Percentiles rank a stretch among this genome's conserved stretches.
Conservation (phyloP, 768 basidiomycete genomes). For the Russula emetica region DNA sequence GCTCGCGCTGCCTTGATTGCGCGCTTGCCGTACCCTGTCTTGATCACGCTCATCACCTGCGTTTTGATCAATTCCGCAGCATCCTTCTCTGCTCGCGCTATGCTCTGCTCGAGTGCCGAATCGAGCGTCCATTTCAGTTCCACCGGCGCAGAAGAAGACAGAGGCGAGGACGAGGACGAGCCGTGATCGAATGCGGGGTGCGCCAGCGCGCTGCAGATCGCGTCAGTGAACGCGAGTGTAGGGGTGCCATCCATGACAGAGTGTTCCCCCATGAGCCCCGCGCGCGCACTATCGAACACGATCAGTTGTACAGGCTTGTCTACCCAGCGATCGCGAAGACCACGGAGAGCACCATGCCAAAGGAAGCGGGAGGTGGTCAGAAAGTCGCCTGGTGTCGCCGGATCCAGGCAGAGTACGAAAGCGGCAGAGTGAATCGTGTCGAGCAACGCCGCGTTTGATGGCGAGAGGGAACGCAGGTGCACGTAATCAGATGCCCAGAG, state of each 20-base stretch:
- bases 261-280: constrained; percentile 92
- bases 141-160: constrained; percentile 36
- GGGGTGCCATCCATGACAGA: constrained; percentile 90
- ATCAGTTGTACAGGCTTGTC: constrained; percentile 90
- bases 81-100: constrained; percentile 51
- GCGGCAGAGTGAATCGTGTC: constrained; percentile 79
- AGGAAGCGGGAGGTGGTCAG: constrained; percentile 62
- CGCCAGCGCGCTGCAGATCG: constrained; percentile 57
- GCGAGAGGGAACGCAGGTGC: constrained; percentile 45
- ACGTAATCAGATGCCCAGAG: constrained; percentile 60
- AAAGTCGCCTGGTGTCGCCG: constrained; percentile 47
- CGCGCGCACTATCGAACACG: constrained; percentile 73
- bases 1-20: constrained; percentile 81
- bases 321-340: constrained; percentile 76
- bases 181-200: constrained; percentile 64
- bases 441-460: constrained; percentile 61
- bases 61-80: constrained; percentile 55
- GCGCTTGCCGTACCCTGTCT: constrained; percentile 78
- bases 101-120: constrained; percentile 45
- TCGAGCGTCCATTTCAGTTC: constrained; percentile 65
- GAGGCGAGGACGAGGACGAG: constrained; percentile 31
- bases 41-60: constrained; percentile 58
- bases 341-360: constrained; percentile 70
- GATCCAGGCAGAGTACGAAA: constrained; percentile 77
- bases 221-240: constrained; percentile 66